Percentiles rank a stretch among this genome's conserved stretches.
These are phyloP conservation scores for Taxawa tesnikishii DNA, from an alignment of 2,329 filamentous ascomycete genomes.

Conservation along the genomic window DNA sequence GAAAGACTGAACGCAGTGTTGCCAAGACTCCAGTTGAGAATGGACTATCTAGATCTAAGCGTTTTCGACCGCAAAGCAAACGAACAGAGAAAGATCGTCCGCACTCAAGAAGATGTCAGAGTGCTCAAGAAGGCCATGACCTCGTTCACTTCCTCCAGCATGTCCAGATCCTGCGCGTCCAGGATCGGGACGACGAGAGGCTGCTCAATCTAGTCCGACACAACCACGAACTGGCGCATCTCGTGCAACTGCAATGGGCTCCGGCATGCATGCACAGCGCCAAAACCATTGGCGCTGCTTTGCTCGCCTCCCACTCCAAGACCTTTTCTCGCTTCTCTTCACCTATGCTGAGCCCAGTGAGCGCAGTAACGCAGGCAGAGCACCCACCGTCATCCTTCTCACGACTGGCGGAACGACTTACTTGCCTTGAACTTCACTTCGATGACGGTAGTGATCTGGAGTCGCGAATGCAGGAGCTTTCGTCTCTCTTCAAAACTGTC, in stretches of 20 bases:
- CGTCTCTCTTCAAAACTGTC: slow-evolving; percentile 43
- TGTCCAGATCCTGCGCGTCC: slow-evolving; percentile 50
- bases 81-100: slow-evolving; percentile 40
- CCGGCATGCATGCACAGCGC: slow-evolving; percentile 50
- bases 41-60: too few relatives aligned
- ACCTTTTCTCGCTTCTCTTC: slow-evolving; percentile 50
- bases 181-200: slow-evolving; percentile 45
- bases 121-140: slow-evolving; percentile 43
- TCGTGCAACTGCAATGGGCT: slow-evolving; percentile 46
- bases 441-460: slow-evolving; percentile 45
- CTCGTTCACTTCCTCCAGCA: slow-evolving; percentile 50
- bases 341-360: slow-evolving; percentile 50
- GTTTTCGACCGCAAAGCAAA: slow-evolving; percentile 32
- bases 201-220: slow-evolving; percentile 40
- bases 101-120: slow-evolving; percentile 36
- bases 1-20: too few relatives aligned
- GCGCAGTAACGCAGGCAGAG: slow-evolving; percentile 38
- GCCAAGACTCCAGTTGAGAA: too few relatives aligned
- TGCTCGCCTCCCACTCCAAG: slow-evolving; percentile 43
- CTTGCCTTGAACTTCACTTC: slow-evolving; percentile 52
- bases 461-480: slow-evolving; percentile 44
- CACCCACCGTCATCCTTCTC: slow-evolving; percentile 35
- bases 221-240: slow-evolving; percentile 30
- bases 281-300: slow-evolving; percentile 44
- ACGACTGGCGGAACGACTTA: slow-evolving; percentile 43